A percentile compares a stretch with the other conserved stretches of the same genome.
Conservation (phyloP, 805 yeast genomes). For the Metschnikowia kofuensis region DNA sequence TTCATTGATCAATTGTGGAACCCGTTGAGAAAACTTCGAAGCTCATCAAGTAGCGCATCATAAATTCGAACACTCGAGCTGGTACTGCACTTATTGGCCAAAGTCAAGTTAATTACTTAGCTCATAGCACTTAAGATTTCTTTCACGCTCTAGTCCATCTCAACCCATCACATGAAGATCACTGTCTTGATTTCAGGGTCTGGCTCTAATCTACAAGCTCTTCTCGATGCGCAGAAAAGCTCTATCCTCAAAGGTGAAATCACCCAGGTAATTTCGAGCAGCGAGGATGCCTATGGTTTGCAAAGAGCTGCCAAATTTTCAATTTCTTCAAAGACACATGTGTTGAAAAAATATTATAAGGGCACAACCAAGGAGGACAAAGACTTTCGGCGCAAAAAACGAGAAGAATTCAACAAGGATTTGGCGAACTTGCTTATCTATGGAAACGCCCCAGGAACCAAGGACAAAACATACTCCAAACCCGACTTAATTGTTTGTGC, state of each 20-base stretch:
- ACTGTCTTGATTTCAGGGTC: slow-evolving; percentile 90
- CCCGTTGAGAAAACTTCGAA: background rate
- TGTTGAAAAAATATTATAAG: slow-evolving; percentile 68
- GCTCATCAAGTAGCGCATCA: background rate
- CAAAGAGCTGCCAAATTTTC: slow-evolving; percentile 66
- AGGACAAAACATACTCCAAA: slow-evolving; percentile 33
- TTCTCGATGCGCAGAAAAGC: slow-evolving; percentile 66
- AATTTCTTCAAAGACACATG: slow-evolving; percentile 73
- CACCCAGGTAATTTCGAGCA: slow-evolving; percentile 80
- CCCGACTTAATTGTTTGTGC: slow-evolving; percentile 95
- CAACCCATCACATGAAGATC: slow-evolving; percentile 27
- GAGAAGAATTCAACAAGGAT: slow-evolving; percentile 74
- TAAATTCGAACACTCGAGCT: background rate
- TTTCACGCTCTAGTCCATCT: background rate
- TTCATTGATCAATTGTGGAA: too few relatives aligned
- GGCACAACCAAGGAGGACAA: slow-evolving; percentile 70
- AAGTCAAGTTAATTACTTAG: background rate
- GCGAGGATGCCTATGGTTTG: slow-evolving; percentile 82
- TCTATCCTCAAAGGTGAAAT: slow-evolving; percentile 52
- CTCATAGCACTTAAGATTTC: background rate
- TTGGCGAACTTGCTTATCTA: slow-evolving; percentile 64
- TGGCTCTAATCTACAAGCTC: slow-evolving; percentile 94
- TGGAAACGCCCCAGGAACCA: slow-evolving; percentile 39
- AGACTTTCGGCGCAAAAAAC: slow-evolving; percentile 53
- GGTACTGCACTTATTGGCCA: slow-evolving; percentile 8